phyloP scores from a whole-genome alignment of 495 filamentous ascomycete genomes.

The Collariella sp. region DNA sequence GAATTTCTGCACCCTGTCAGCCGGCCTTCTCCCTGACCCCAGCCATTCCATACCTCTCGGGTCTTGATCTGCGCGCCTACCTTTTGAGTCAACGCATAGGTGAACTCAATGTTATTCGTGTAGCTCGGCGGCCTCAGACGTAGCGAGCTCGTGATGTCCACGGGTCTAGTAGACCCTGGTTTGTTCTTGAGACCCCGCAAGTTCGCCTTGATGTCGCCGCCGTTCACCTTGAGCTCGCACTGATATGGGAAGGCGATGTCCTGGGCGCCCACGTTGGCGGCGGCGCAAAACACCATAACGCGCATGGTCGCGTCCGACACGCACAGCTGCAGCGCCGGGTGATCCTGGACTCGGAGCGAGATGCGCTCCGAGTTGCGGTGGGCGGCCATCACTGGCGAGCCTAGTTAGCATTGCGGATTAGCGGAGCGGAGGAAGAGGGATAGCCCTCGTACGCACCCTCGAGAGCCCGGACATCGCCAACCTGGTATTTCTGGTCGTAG shows the following conservation, averaged over 20 bases:
- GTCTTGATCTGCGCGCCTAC: conserved; percentile 29
- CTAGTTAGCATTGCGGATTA: conserved; percentile 14
- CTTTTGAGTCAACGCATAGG: conserved; percentile 87
- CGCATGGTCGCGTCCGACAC: conserved; percentile 46
- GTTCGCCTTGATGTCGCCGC: conserved; percentile 78
- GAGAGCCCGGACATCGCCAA: conserved; percentile 56
- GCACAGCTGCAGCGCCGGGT: conserved; percentile 42
- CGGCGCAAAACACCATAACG: conserved; percentile 77
- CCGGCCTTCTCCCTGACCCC: background rate
- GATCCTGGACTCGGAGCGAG: conserved; percentile 42
- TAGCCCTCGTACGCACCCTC: conserved; percentile 49
- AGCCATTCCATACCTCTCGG: conserved; percentile 4
- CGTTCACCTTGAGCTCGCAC: conserved; percentile 84
- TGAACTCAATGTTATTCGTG: conserved; percentile 69
- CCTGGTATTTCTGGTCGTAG: conserved; percentile 51
- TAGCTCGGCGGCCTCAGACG: conserved; percentile 58
- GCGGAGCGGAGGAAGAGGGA: background rate
- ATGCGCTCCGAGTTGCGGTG: conserved; percentile 50
- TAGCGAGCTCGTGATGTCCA: conserved; percentile 73
- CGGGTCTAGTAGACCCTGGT: conserved; percentile 84
- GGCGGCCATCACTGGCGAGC: conserved; percentile 43
- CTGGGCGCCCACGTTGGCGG: conserved; percentile 46
- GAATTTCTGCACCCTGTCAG: conserved; percentile 52
- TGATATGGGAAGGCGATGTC: conserved; percentile 88
- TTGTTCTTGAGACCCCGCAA: conserved; percentile 90